A percentile compares a stretch with the other conserved stretches of the same genome.
Conservation (phyloP, 2,329 filamentous ascomycete genomes). For the Claviceps sp. region DNA sequence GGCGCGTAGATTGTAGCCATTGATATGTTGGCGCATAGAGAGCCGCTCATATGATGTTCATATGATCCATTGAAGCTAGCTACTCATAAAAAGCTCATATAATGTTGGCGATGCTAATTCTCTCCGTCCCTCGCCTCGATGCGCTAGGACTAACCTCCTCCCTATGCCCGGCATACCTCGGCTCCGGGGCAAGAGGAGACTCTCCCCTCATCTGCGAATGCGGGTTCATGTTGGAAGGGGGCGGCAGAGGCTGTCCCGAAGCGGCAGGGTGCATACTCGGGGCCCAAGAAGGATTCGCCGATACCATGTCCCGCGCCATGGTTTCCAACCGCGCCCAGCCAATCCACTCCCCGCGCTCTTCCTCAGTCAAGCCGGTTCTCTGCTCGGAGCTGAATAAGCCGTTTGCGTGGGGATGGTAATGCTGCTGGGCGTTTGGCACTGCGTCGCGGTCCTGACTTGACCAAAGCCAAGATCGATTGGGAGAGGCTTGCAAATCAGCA, state of each 20-base stretch:
- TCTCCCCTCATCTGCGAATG: conserved; percentile 23
- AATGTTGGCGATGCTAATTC: conserved; percentile 24
- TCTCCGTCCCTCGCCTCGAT: conserved; percentile 16
- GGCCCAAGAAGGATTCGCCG: conserved; percentile 19
- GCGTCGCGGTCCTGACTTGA: conserved; percentile 40
- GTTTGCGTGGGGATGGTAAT: conserved; percentile 18
- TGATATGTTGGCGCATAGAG: too few species aligned
- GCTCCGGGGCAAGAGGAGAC: conserved; percentile 15
- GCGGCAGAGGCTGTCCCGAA: conserved; percentile 12
- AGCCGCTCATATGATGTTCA: too few species aligned
- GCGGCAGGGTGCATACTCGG: conserved; percentile 16
- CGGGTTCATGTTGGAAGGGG: conserved; percentile 2
- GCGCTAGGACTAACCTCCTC: conserved; percentile 16
- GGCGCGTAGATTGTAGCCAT: too few species aligned
- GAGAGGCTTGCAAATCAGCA: conserved; percentile 71
- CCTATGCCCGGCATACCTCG: conserved; percentile 17
- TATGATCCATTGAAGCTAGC: too few species aligned
- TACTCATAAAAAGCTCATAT: conserved; percentile 17
- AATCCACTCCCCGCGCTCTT: conserved; percentile 56
- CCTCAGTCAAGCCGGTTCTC: conserved; percentile 38
- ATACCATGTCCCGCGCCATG: conserved; percentile 19
- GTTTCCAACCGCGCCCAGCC: conserved; percentile 66
- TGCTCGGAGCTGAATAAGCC: conserved; percentile 32
- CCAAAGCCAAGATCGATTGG: conserved; percentile 77
- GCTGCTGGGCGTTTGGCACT: conserved; percentile 9